Evolutionary conservation across 495 filamentous ascomycete species (phyloP).

Genomic region (Aspergillus homomorphus): DNA sequence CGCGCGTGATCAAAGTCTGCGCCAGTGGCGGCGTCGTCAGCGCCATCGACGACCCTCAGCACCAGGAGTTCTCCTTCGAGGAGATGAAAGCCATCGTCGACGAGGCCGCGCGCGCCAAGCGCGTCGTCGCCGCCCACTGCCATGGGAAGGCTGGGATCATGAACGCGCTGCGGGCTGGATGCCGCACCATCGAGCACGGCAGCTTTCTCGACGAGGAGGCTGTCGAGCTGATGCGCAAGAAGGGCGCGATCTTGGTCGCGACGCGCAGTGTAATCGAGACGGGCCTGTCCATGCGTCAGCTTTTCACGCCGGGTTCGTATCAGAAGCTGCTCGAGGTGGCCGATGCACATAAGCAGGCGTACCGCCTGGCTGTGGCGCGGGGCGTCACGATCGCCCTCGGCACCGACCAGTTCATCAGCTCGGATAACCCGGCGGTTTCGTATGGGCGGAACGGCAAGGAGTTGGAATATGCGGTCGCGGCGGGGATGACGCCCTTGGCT

Average conservation of each 20-base stretch:
- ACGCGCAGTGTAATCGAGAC: constrained; percentile 23
- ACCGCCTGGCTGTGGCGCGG: constrained; percentile 27
- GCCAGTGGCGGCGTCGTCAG: constrained; percentile 48
- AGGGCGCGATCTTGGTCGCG: constrained; percentile 41
- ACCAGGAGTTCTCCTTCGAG: constrained; percentile 48
- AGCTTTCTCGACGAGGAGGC: constrained; percentile 43
- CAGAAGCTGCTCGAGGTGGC: constrained; percentile 38
- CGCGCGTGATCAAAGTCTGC: constrained; percentile 49
- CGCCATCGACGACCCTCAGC: constrained; percentile 42
- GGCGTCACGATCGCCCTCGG: constrained; percentile 42
- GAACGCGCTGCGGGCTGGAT: constrained; percentile 44
- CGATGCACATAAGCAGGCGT: constrained; percentile 30
- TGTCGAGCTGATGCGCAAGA: constrained; percentile 44
- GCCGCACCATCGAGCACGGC: constrained; percentile 47
- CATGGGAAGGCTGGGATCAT: constrained; percentile 52
- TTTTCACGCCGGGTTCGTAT: constrained; percentile 4
- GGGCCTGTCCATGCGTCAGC: constrained; percentile 15
- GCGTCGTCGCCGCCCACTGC: constrained; percentile 48
- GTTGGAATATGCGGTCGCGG: constrained; percentile 46
- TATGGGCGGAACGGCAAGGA: constrained; percentile 48
- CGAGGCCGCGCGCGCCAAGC: constrained; percentile 43
- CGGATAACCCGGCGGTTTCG: constrained; percentile 17
- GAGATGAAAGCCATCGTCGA: constrained; percentile 48
- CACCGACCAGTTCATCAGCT: constrained; percentile 32
- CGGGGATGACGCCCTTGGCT: constrained; percentile 48